A percentile compares a stretch with the other conserved stretches of the same genome.
Evolutionary conservation across 306 rosid genomes (phyloP).

Genomic region (Cajanus cajan): DNA sequence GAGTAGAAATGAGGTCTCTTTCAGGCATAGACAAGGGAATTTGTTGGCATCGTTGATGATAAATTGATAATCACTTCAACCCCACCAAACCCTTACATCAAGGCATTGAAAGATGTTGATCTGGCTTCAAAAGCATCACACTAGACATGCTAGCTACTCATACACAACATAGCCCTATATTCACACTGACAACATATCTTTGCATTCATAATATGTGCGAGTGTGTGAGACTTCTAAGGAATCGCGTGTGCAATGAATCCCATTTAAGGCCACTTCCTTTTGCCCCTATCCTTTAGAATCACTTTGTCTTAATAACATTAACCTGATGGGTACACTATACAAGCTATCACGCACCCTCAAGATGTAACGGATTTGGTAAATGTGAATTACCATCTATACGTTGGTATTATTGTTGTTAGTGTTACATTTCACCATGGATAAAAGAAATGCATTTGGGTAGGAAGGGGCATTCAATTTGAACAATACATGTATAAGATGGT

Average conservation of each 20-base stretch:
- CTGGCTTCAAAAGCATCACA: conserved; percentile 22
- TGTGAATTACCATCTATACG: neutral
- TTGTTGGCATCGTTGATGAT: conserved; percentile 13
- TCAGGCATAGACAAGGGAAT: conserved; percentile 15
- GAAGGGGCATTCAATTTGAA: neutral
- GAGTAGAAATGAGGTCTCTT: conserved; percentile 18
- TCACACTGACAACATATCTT: conserved; percentile 37
- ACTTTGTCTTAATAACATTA: neutral
- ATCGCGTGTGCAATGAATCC: conserved; percentile 28
- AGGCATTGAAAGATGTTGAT: conserved; percentile 17
- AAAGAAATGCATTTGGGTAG: conserved; percentile 1
- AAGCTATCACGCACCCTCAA: neutral
- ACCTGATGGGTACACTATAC: neutral
- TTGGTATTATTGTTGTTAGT: neutral
- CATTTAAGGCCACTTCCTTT: conserved; percentile 24
- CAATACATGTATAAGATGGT: neutral
- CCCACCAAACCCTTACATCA: conserved; percentile 34
- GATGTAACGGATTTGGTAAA: neutral
- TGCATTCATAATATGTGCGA: neutral
- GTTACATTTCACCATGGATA: neutral
- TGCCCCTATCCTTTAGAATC: neutral
- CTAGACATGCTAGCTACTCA: neutral
- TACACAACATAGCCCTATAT: conserved; percentile 11
- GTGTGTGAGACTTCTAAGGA: conserved; percentile 27
- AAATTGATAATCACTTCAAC: conserved; percentile 16